Evolutionary conservation across 257 asterid species (phyloP).

Genomic region (Haberlea rhodopensis): DNA sequence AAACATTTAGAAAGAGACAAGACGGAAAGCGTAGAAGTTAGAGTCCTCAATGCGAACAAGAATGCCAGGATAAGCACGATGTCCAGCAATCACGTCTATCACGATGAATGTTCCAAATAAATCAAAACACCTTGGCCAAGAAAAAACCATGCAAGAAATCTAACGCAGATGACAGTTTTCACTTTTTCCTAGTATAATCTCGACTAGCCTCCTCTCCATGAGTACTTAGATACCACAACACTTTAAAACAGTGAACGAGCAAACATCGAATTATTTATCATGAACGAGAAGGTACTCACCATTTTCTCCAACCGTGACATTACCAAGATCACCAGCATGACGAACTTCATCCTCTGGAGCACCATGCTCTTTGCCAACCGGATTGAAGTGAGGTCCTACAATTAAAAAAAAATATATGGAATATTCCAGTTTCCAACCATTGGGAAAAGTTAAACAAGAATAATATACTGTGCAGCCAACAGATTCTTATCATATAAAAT

Average conservation of each 20-base stretch:
- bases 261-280: neutral
- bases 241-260: too few relatives aligned
- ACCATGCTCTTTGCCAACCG: slow-evolving; percentile 79
- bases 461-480: neutral
- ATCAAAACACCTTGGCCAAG: slow-evolving; percentile 1
- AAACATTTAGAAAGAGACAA: slow-evolving; percentile 11
- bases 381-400: slow-evolving; percentile 93
- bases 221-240: too few relatives aligned
- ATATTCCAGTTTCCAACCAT: neutral
- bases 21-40: slow-evolving; percentile 13
- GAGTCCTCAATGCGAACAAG: slow-evolving; percentile 5
- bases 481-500: neutral
- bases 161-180: slow-evolving; percentile 3
- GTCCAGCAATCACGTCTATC: neutral
- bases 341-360: slow-evolving; percentile 82
- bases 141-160: neutral
- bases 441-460: neutral
- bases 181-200: too few relatives aligned
- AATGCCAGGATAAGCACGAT: neutral
- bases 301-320: slow-evolving; percentile 70
- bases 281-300: slow-evolving; percentile 40
- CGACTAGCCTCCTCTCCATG: too few relatives aligned
- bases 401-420: slow-evolving; percentile 8
- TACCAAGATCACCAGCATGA: slow-evolving; percentile 99
- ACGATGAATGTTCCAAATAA: neutral